Percentiles rank a stretch among this genome's conserved stretches.
Evolutionary conservation across 768 basidiomycete species (phyloP).

Genomic region (Kwoniella dejecticola): DNA sequence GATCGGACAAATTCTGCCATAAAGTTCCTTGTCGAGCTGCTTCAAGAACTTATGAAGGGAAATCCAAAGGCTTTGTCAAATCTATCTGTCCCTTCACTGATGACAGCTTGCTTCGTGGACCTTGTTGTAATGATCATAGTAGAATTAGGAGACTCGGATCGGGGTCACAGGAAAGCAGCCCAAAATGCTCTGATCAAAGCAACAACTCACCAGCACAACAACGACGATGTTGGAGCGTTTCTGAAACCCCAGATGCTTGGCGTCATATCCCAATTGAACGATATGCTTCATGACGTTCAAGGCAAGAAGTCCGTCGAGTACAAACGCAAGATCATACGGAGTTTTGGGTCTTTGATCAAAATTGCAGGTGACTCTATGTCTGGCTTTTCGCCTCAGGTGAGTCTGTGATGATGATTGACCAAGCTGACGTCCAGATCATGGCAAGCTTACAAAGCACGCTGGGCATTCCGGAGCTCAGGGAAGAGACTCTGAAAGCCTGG

Average conservation of each 20-base stretch:
- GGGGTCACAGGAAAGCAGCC: constrained; percentile 60
- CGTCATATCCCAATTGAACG: constrained; percentile 79
- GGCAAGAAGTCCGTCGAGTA: constrained; percentile 69
- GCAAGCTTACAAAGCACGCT: constrained; percentile 90
- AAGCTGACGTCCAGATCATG: constrained; percentile 70
- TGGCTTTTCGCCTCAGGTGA: constrained; percentile 83
- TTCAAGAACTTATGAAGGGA: constrained; percentile 27
- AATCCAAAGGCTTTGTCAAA: constrained; percentile 14
- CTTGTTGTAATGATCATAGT: constrained; percentile 76
- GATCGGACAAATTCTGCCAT: constrained; percentile 24
- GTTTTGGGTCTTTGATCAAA: constrained; percentile 71
- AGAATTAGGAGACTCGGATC: constrained; percentile 71
- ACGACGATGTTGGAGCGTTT: constrained; percentile 60
- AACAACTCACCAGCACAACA: constrained; percentile 46
- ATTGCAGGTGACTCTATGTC: constrained; percentile 71
- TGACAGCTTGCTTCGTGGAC: constrained; percentile 69
- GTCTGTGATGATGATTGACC: constrained; percentile 26
- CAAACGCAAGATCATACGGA: constrained; percentile 77
- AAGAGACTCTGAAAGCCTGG: constrained; percentile 80
- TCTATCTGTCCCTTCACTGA: constrained; percentile 41
- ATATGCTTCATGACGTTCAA: constrained; percentile 78
- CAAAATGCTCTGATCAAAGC: constrained; percentile 47
- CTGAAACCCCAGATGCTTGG: constrained; percentile 79
- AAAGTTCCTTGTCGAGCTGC: constrained; percentile 36
- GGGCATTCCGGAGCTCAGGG: constrained; percentile 70